Evolutionary conservation across 164 flowering plant genomes (phyloP), one percentile per base, ranked within the genome.

Genomic region (Aristolochia fimbriata): DNA sequence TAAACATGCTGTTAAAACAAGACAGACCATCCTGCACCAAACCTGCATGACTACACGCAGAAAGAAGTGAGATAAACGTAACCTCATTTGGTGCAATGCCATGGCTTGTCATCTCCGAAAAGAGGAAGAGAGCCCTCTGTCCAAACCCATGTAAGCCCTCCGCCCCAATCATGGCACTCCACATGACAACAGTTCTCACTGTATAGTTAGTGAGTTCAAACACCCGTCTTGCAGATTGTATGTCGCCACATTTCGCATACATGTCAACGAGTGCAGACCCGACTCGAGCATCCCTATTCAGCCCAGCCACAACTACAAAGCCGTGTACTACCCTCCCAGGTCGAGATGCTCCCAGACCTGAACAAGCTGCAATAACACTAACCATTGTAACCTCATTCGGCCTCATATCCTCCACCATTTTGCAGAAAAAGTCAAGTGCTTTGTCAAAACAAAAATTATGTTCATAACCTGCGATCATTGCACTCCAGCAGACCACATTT

Each of bases 161-260:
- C 20, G 71, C 71, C 15, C 71, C 71, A 25, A 72, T 72, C 66
- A 72, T 72, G 23, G 75, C 57, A 52, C 69, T 72, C 75, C 75
- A 72, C 58, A 71, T 64, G 13, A 72, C 65, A 14, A 68, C 51
- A 27, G 61, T 68, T 62, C 48, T 68, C 13, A 51, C 15, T 2
- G 47, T 20, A 19, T 21, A 60, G 21, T 46, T 57, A 33, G 58
- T 68, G 30, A 56, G 33, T 19, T 3, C 24, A 48, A 72, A 72
- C 19, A 72, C 65, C 56, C 45, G 48, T n/a, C 75, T 48, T 12
- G 71, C 66, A 6, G 46, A 48, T 51, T 41, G 53, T 62, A 72
- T 31, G 37, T 68, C 68, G 24, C 96, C 90, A 58, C 92, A 84
- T 70, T 86, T 88, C 47, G 88, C 83, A 64, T 88, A 86, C 96